Percentiles rank a stretch among this genome's conserved stretches.
phyloP scores from a whole-genome alignment of 2,329 filamentous ascomycete species.

The Talaromyces sp. region DNA sequence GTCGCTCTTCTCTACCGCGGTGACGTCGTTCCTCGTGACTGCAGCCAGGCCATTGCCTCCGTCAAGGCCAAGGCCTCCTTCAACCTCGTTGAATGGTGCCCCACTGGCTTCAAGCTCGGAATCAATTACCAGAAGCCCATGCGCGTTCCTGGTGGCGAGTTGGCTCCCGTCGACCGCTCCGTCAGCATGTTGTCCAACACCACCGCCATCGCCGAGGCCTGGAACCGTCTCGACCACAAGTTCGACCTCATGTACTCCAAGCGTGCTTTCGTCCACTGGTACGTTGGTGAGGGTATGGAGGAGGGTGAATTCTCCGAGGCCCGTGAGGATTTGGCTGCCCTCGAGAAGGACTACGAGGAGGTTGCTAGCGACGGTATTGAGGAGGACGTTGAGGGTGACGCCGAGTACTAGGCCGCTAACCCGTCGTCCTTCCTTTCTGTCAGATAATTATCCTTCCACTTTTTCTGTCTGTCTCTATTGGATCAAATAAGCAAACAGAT shows the following conservation, averaged over 20 bases:
- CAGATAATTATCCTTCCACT: constrained; percentile 2
- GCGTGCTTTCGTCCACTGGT: constrained; percentile 70
- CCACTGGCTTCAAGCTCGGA: constrained; percentile 67
- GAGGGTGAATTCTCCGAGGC: constrained; percentile 88
- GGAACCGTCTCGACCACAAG: constrained; percentile 64
- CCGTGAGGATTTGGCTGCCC: constrained; percentile 77
- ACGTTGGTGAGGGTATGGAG: constrained; percentile 88
- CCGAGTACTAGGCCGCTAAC: constrained; percentile 32
- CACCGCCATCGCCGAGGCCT: constrained; percentile 65
- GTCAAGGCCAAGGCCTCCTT: constrained; percentile 65
- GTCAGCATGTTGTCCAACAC: constrained; percentile 67
- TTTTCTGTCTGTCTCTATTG: not conserved
- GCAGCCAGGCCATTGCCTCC: constrained; percentile 58
- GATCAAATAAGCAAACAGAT: not conserved
- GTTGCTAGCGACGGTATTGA: constrained; percentile 69
- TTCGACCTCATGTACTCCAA: constrained; percentile 71
- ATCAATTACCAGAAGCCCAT: constrained; percentile 65
- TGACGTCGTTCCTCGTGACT: constrained; percentile 64
- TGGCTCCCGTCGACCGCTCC: constrained; percentile 55
- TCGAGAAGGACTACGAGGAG: constrained; percentile 86
- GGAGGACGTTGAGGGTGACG: constrained; percentile 58
- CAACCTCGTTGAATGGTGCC: constrained; percentile 68
- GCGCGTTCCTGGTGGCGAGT: constrained; percentile 53
- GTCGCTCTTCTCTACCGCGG: constrained; percentile 66
- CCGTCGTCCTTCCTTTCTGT: not conserved